phyloP scores from a whole-genome alignment of 108 stramenopile species.

The Fistulifera pelliculosa region DNA sequence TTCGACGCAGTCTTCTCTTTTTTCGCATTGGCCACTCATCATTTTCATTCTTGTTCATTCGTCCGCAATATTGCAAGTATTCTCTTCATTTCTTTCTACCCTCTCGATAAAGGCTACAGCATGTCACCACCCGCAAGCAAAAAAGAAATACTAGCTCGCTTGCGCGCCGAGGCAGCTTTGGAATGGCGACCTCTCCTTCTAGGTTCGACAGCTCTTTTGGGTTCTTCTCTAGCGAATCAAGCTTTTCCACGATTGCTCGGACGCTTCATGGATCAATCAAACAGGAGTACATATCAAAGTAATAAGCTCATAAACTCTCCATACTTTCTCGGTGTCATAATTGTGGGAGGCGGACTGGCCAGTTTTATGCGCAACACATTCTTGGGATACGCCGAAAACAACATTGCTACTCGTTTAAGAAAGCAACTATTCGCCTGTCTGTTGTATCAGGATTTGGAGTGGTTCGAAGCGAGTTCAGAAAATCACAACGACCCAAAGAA shows the following conservation, averaged over 20 bases:
- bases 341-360: constrained; percentile 68
- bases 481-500: constrained; percentile 8
- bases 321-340: constrained; percentile 28
- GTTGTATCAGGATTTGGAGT: constrained; percentile 49
- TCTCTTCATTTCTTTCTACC: too few relatives aligned
- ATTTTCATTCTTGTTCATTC: too few relatives aligned
- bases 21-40: too few relatives aligned
- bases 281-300: not conserved
- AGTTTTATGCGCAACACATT: constrained; percentile 66
- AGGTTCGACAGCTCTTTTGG: constrained; percentile 66
- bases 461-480: constrained; percentile 44
- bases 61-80: too few relatives aligned
- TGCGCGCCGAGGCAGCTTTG: too few relatives aligned
- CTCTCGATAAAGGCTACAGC: too few relatives aligned
- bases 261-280: constrained; percentile 55
- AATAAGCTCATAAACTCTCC: constrained; percentile 10
- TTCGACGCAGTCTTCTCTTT: too few relatives aligned
- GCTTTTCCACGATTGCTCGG: constrained; percentile 60
- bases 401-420: constrained; percentile 60
- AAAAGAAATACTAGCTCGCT: too few relatives aligned
- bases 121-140: too few relatives aligned
- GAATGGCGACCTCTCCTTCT: constrained; percentile 7
- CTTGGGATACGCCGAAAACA: constrained; percentile 62
- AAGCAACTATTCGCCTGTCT: constrained; percentile 41
- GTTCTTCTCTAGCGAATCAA: constrained; percentile 63